Percentiles rank a stretch among this genome's conserved stretches.
Conservation (phyloP, 2,329 filamentous ascomycete genomes). For the Biscogniauxia marginata region DNA sequence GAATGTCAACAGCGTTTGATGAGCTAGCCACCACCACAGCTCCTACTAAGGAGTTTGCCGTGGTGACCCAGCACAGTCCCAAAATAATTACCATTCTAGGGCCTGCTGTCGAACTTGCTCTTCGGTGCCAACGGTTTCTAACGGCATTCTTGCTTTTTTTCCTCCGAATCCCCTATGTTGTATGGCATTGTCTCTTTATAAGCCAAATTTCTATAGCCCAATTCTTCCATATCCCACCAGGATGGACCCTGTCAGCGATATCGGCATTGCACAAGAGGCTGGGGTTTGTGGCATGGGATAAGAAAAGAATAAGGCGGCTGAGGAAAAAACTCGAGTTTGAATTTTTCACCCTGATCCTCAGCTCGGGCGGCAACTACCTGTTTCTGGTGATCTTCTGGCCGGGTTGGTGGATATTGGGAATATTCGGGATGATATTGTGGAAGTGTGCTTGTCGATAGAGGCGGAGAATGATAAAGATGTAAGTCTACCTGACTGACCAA, state of each 20-base stretch:
- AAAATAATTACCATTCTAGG: conserved; percentile 33
- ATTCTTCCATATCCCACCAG: conserved; percentile 30
- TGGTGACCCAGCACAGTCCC: conserved; percentile 30
- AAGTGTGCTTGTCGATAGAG: conserved; percentile 32
- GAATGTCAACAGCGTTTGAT: conserved; percentile 1
- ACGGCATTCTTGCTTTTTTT: conserved; percentile 32
- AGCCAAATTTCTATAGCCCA: conserved; percentile 32
- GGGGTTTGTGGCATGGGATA: conserved; percentile 36
- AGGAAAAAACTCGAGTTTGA: conserved; percentile 51
- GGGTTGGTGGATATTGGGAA: conserved; percentile 50
- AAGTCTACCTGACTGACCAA: neutral
- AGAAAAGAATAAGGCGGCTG: conserved; percentile 28
- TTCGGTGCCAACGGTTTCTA: conserved; percentile 37
- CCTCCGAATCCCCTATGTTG: conserved; percentile 32
- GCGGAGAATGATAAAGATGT: neutral
- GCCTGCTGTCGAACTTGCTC: conserved; percentile 35
- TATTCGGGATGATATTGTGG: conserved; percentile 36
- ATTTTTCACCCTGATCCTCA: conserved; percentile 50
- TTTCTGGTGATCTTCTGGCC: conserved; percentile 56
- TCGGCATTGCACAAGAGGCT: neutral
- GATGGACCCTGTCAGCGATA: conserved; percentile 3
- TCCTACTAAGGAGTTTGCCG: conserved; percentile 35
- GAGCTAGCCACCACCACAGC: conserved; percentile 39
- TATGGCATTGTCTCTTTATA: conserved; percentile 24
- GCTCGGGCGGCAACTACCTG: conserved; percentile 47